Conservation (phyloP, 2,329 filamentous ascomycete genomes). For the Neopestalotiopsis clavispora region DNA sequence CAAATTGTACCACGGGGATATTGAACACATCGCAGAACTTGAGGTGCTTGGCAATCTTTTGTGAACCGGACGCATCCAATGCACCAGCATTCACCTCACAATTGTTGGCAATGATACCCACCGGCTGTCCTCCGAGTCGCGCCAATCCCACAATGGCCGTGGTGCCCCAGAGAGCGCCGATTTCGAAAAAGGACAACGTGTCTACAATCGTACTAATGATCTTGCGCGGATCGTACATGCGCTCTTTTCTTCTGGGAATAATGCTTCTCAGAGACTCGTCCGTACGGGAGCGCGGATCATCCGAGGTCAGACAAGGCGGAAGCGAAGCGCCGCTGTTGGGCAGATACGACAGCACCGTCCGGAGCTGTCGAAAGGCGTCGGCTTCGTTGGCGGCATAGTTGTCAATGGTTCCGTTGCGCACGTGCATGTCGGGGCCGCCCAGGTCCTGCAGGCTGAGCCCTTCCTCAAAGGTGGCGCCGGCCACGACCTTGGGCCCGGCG, state of each 20-base stretch:
- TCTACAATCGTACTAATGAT: conserved; percentile 65
- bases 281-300: conserved; percentile 54
- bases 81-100: conserved; percentile 67
- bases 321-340: conserved; percentile 61
- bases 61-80: conserved; percentile 62
- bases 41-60: conserved; percentile 64
- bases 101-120: conserved; percentile 65
- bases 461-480: conserved; percentile 68
- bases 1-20: conserved; percentile 65
- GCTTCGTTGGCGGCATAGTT: conserved; percentile 64
- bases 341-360: conserved; percentile 60
- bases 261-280: conserved; percentile 56
- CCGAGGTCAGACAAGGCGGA: conserved; percentile 51
- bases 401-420: conserved; percentile 69
- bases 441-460: conserved; percentile 62
- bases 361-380: conserved; percentile 66
- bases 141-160: conserved; percentile 67
- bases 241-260: conserved; percentile 59
- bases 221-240: conserved; percentile 64
- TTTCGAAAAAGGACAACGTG: conserved; percentile 63
- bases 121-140: conserved; percentile 58
- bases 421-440: conserved; percentile 65
- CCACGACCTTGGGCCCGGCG: conserved; percentile 67
- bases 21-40: conserved; percentile 72
- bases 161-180: conserved; percentile 65